phyloP scores from a whole-genome alignment of 225 moss, liverwort and hornwort genomes.

The Antitrichia curtipendula region DNA sequence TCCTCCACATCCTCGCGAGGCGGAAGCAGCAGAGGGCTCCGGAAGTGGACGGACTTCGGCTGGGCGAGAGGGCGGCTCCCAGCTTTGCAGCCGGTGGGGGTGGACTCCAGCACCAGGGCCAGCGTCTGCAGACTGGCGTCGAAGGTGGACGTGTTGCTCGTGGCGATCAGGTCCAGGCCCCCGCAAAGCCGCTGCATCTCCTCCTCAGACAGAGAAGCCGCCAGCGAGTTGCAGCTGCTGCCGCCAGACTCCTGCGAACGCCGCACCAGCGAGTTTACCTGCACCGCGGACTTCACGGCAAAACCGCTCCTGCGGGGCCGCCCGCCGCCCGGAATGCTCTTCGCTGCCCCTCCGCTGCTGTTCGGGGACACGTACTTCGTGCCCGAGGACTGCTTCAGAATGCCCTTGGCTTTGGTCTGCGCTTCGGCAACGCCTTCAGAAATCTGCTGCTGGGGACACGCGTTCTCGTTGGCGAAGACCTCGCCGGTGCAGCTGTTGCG shows the following conservation, averaged over 20 bases:
- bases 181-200: constrained; percentile 30
- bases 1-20: constrained; percentile 27
- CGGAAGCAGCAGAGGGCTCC: constrained; percentile 34
- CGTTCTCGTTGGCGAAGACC: constrained; percentile 48
- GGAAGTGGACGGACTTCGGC: constrained; percentile 40
- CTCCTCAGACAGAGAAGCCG: constrained; percentile 32
- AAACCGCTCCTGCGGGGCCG: constrained; percentile 11
- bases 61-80: not conserved
- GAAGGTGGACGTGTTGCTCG: constrained; percentile 24
- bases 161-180: constrained; percentile 39
- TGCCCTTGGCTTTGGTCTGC: constrained; percentile 8
- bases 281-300: constrained; percentile 24
- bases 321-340: not conserved
- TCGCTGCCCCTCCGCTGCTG: not conserved
- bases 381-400: constrained; percentile 16
- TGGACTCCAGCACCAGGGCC: constrained; percentile 36
- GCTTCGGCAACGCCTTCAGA: constrained; percentile 6
- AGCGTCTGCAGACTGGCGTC: constrained; percentile 31
- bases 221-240: constrained; percentile 25
- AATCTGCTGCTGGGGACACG: not conserved
- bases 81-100: not conserved
- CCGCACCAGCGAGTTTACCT: constrained; percentile 42
- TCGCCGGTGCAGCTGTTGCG: constrained; percentile 52
- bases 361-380: constrained; percentile 26
- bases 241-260: constrained; percentile 29